Evolutionary conservation across 768 basidiomycete genomes (phyloP).

Genomic region (Trametes cinnabarina): DNA sequence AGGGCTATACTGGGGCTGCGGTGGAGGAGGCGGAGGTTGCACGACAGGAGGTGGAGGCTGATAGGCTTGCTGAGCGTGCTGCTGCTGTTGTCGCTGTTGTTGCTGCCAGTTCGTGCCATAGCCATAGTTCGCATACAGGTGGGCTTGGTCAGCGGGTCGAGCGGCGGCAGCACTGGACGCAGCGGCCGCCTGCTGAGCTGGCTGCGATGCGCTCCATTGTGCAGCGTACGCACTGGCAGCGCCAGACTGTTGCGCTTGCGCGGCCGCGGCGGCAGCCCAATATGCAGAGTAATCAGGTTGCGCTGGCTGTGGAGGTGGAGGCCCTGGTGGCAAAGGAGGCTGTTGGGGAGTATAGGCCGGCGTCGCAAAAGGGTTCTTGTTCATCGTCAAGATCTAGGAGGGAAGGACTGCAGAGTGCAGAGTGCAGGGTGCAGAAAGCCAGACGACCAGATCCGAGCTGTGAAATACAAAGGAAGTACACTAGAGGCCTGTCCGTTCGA

Average conservation of each 20-base stretch:
- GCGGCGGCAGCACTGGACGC: slow-evolving; percentile 36
- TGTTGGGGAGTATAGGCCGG: slow-evolving; percentile 68
- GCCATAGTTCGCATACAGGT: slow-evolving; percentile 88
- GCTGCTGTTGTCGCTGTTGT: slow-evolving; percentile 68
- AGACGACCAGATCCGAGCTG: background rate
- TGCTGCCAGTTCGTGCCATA: slow-evolving; percentile 63
- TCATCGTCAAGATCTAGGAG: slow-evolving; percentile 45
- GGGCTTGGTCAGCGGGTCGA: slow-evolving; percentile 75
- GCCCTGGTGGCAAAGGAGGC: slow-evolving; percentile 78
- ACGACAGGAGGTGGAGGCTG: slow-evolving; percentile 49
- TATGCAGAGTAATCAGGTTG: slow-evolving; percentile 77
- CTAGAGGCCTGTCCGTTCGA: background rate
- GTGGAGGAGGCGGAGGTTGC: slow-evolving; percentile 51
- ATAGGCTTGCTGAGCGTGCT: slow-evolving; percentile 46
- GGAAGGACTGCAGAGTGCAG: background rate
- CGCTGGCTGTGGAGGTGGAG: slow-evolving; percentile 64
- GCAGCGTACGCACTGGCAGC: slow-evolving; percentile 53
- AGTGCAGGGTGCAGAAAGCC: background rate
- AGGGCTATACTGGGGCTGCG: slow-evolving; percentile 68
- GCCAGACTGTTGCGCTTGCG: slow-evolving; percentile 47
- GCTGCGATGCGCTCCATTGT: slow-evolving; percentile 64
- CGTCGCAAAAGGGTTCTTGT: slow-evolving; percentile 81
- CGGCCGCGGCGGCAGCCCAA: slow-evolving; percentile 61
- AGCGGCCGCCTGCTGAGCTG: slow-evolving; percentile 36
- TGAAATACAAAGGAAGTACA: slow-evolving; percentile 11